Conservation (phyloP, 345 rosid genomes). For the Arabidopsis arenosa region DNA sequence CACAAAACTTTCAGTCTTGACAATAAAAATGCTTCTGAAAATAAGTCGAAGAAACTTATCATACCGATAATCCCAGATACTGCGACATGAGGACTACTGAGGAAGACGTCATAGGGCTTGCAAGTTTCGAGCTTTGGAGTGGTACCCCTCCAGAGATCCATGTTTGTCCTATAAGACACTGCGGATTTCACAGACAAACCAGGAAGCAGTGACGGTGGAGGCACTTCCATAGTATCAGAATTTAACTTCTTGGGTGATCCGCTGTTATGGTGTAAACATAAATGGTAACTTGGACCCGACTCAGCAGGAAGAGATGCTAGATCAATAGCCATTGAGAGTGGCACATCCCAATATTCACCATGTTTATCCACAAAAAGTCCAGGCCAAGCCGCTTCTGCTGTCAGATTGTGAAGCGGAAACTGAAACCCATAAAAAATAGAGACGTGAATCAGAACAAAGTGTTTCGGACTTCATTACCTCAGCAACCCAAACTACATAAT, state of each 20-base stretch:
- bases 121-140: constrained; percentile 63
- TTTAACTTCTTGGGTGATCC: constrained; percentile 57
- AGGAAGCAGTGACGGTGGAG: constrained; percentile 72
- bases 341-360: constrained; percentile 87
- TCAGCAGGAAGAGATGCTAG: constrained; percentile 71
- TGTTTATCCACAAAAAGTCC: constrained; percentile 70
- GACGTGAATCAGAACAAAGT: constrained; percentile 1
- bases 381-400: constrained; percentile 73
- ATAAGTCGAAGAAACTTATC: constrained; percentile 30
- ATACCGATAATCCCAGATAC: constrained; percentile 81
- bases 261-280: constrained; percentile 65
- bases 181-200: constrained; percentile 69
- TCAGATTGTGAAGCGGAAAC: constrained; percentile 76
- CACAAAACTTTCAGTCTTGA: neutral
- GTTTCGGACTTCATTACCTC: neutral
- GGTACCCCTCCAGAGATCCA: constrained; percentile 80
- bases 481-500: constrained; percentile 3
- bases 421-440: constrained; percentile 37
- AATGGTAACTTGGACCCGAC: constrained; percentile 70
- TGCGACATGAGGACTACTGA: constrained; percentile 76
- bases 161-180: constrained; percentile 62
- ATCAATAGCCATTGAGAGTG: constrained; percentile 71
- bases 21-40: neutral
- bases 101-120: constrained; percentile 80
- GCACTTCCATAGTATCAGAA: constrained; percentile 43